A percentile compares a stretch with the other conserved stretches of the same genome.
These are phyloP conservation scores for Moniliella sp. DNA, from an alignment of 1,284 basidiomycete species.

Conservation along the genomic window DNA sequence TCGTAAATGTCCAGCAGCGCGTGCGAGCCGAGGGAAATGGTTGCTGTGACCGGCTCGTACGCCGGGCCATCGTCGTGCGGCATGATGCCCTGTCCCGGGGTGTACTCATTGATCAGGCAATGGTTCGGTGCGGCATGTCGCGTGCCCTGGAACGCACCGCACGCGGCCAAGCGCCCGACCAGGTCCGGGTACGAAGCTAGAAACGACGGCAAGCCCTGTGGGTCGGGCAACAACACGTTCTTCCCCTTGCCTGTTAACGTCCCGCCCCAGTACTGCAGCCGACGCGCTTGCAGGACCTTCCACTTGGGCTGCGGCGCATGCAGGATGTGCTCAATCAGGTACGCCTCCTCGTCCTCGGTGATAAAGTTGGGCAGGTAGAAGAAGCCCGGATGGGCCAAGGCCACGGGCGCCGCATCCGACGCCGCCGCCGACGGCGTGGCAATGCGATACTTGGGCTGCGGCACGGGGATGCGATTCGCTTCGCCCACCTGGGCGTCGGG, in stretches of 20 bases:
- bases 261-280: slow-evolving; percentile 22
- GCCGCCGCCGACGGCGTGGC: no score
- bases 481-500: no score
- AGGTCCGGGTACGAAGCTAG: slow-evolving; percentile 47
- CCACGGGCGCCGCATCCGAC: no score
- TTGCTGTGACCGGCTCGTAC: slow-evolving; percentile 69
- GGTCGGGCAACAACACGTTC: slow-evolving; percentile 39
- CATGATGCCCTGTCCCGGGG: slow-evolving; percentile 63
- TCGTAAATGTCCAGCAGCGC: slow-evolving; percentile 63
- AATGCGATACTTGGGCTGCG: no score
- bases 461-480: no score
- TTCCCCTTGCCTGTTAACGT: slow-evolving; percentile 48
- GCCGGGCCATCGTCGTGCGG: slow-evolving; percentile 78
- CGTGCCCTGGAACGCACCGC: slow-evolving; percentile 44
- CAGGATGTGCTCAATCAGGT: slow-evolving; percentile 50
- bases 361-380: slow-evolving; percentile 53
- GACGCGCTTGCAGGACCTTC: slow-evolving; percentile 51
- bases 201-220: slow-evolving; percentile 46
- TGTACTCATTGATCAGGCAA: slow-evolving; percentile 47
- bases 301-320: slow-evolving; percentile 56
- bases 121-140: slow-evolving; percentile 56
- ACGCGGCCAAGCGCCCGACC: slow-evolving; percentile 44
- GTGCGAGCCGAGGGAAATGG: slow-evolving; percentile 64
- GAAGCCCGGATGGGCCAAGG: no score
- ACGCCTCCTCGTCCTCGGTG: slow-evolving; percentile 53